Evolutionary conservation across 352 stramenopile genomes (phyloP).

Genomic region (Thraustochytrium striatum): DNA sequence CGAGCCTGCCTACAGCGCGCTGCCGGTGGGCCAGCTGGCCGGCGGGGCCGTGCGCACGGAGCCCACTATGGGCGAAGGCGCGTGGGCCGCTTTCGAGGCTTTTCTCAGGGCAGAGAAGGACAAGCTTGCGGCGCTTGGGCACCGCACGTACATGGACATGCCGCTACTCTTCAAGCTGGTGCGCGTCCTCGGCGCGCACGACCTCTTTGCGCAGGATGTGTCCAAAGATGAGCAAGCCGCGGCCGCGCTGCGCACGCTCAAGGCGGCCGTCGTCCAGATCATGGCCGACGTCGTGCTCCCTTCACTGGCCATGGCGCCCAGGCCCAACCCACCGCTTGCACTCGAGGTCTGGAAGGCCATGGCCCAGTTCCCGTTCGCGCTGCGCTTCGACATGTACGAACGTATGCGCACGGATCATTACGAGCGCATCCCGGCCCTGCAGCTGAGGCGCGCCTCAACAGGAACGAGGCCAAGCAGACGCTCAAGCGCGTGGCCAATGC

Average conservation of each 20-base stretch:
- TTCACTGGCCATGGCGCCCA: neutral
- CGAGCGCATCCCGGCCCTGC: conserved; percentile 23
- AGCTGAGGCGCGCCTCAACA: neutral
- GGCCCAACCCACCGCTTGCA: conserved; percentile 1
- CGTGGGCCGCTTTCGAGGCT: neutral
- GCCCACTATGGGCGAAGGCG: too few relatives aligned
- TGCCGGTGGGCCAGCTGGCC: neutral
- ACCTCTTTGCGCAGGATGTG: neutral
- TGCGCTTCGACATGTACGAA: conserved; percentile 38
- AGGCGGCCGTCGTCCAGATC: conserved; percentile 10
- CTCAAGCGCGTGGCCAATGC: conserved; percentile 37
- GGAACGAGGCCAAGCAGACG: conserved; percentile 22
- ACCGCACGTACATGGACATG: conserved; percentile 30
- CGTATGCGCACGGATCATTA: conserved; percentile 10
- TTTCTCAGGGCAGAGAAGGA: neutral
- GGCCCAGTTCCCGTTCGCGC: neutral
- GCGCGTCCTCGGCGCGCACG: neutral
- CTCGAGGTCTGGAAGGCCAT: conserved; percentile 13
- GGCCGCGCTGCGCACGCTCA: neutral
- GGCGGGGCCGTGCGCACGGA: too few relatives aligned
- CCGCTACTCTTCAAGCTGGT: neutral
- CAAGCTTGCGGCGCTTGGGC: neutral
- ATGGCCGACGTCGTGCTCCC: neutral
- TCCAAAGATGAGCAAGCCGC: neutral
- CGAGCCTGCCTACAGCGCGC: neutral